Conservation (phyloP, 352 stramenopile species). For the Globisporangium uncinulatum region DNA sequence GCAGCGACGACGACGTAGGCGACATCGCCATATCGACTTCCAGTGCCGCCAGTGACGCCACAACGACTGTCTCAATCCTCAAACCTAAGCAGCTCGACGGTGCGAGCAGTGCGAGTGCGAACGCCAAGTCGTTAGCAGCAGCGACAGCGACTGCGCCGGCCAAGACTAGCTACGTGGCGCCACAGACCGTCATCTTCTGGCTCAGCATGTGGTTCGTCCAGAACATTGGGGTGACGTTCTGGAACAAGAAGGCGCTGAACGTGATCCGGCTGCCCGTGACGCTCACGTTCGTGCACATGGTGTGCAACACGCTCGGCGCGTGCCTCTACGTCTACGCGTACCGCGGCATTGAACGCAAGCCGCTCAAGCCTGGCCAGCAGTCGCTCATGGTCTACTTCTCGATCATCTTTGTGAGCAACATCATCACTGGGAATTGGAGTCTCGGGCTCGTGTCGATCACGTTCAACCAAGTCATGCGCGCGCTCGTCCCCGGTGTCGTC, state of each 20-base stretch:
- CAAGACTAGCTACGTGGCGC: slow-evolving; percentile 67
- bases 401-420: slow-evolving; percentile 94
- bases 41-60: background rate
- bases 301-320: slow-evolving; percentile 88
- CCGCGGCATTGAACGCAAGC: slow-evolving; percentile 61
- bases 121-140: slow-evolving; percentile 35
- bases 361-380: slow-evolving; percentile 50
- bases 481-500: slow-evolving; percentile 76
- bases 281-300: slow-evolving; percentile 93
- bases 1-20: background rate
- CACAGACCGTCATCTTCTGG: slow-evolving; percentile 70
- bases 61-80: background rate
- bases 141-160: slow-evolving; percentile 19
- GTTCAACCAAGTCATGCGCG: slow-evolving; percentile 94
- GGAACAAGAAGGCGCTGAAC: slow-evolving; percentile 92
- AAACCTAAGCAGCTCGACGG: slow-evolving; percentile 32
- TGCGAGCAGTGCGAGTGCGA: slow-evolving; percentile 34
- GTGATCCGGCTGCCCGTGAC: slow-evolving; percentile 62
- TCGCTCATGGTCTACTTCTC: slow-evolving; percentile 87
- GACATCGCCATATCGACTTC: too few species aligned
- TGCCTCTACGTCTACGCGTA: slow-evolving; percentile 73
- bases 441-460: slow-evolving; percentile 91
- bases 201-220: slow-evolving; percentile 86
- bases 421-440: slow-evolving; percentile 93
- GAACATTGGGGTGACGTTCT: slow-evolving; percentile 93